These are phyloP conservation scores for Phytophthora rubi DNA, from an alignment of 352 stramenopile genomes.

Conservation along the genomic window DNA sequence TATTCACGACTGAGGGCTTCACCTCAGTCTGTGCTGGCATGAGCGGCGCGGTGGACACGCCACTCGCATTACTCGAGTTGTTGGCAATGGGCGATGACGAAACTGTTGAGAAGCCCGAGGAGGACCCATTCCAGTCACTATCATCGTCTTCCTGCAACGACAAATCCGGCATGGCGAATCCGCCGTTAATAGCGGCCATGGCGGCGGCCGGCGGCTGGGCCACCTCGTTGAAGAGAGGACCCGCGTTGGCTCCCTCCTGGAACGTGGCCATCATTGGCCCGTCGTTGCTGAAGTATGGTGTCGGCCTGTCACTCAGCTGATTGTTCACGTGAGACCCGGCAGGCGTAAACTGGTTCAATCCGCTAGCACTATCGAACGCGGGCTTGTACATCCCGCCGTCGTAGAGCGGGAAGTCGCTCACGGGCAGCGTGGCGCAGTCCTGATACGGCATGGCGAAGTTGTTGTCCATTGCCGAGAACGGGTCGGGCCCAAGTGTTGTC, in stretches of 20 bases:
- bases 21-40: background rate
- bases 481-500: constrained; percentile 1
- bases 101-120: constrained; percentile 30
- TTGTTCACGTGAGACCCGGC: constrained; percentile 15
- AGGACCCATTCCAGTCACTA: constrained; percentile 37
- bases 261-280: constrained; percentile 11
- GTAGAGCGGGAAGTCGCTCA: constrained; percentile 30
- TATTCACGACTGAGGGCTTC: constrained; percentile 4
- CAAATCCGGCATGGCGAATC: constrained; percentile 17
- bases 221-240: constrained; percentile 26
- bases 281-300: constrained; percentile 15
- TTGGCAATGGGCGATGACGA: constrained; percentile 27
- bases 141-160: constrained; percentile 19
- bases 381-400: constrained; percentile 18
- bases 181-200: constrained; percentile 27
- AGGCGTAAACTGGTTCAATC: constrained; percentile 11
- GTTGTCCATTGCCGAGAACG: constrained; percentile 18
- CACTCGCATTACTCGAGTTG: background rate
- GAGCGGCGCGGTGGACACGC: background rate
- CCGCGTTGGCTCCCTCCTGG: background rate
- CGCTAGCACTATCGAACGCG: background rate
- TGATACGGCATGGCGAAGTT: constrained; percentile 33
- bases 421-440: constrained; percentile 20
- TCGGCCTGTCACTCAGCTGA: constrained; percentile 18
- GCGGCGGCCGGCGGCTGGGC: constrained; percentile 18